Base-by-base conservation (phyloP, 2,329 filamentous ascomycete species). In the Fusarium begoniae region DNA sequence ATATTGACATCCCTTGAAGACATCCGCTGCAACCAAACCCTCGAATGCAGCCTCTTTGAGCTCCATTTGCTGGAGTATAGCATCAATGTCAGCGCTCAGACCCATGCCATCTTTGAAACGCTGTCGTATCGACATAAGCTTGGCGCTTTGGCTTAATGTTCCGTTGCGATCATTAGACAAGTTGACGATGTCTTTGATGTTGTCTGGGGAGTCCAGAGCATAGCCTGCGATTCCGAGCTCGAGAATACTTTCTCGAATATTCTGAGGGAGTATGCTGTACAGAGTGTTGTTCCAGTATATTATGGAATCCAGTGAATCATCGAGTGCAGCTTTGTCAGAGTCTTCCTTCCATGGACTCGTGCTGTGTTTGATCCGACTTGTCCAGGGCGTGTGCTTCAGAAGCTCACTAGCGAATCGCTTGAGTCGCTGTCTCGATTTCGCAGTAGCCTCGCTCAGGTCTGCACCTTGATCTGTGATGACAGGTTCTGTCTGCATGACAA, bases 211-310 rank as follows among this genome's bases (percentile, higher is more conserved):
- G 11, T 37, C 63, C 6, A 66, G 6, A 8, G 63, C 63, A 2
- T 66, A 66, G 0, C 63, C 48, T 9, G 63, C 63, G 1, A 66
- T 66, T 0, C 58, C 58, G 1, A 66, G 58, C 8, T 66, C 58
- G 1, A 66, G 41, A 1, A 66, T 66, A 1, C 28, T 63, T 17
- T 66, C 63, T 0, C 48, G 28, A 0, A 66, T 30, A 3, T 43
- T 55, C 1, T 63, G 63, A 1, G 63, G 63, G 0, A 66, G 35
- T 1, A 66, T 55, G 5, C 63, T 66, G 6, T 66, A 66, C 0
- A 66, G 48, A 3, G 63, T 38, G 6, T 66, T 48, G 6, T 66
- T 66, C 58, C 63, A 66, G 10, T 66, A 66, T 1, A 55, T 48
- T 0, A 66, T 55, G 8, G 63, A 66, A 3, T 18, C 48, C 0